Conservation (phyloP, 768 basidiomycete species). For the Pleurotus tuber-regium region DNA sequence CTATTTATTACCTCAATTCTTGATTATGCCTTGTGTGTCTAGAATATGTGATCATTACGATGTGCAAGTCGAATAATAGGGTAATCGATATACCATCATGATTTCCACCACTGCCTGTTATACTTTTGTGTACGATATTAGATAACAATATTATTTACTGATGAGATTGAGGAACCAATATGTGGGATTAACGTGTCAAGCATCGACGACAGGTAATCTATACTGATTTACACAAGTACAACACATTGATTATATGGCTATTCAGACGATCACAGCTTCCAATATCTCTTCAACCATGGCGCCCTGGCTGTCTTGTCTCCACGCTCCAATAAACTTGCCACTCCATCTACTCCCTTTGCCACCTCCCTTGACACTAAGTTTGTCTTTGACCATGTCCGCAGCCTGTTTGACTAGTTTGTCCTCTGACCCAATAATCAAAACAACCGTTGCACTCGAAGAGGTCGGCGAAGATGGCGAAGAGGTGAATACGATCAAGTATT, state of each 20-base stretch:
- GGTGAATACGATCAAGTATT: slow-evolving; percentile 52
- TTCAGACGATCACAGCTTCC: slow-evolving; percentile 4
- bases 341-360: slow-evolving; percentile 78
- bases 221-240: too few relatives aligned
- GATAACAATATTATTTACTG: too few relatives aligned
- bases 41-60: too few relatives aligned
- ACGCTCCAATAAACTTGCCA: slow-evolving; percentile 67
- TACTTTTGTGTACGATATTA: too few relatives aligned
- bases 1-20: background rate
- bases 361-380: slow-evolving; percentile 69
- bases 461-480: slow-evolving; percentile 63
- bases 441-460: slow-evolving; percentile 44
- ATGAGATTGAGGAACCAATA: too few relatives aligned
- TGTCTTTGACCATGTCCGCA: slow-evolving; percentile 56
- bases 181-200: too few relatives aligned
- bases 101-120: too few relatives aligned
- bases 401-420: slow-evolving; percentile 56
- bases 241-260: background rate
- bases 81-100: too few relatives aligned
- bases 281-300: slow-evolving; percentile 36
- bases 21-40: too few relatives aligned
- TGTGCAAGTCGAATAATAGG: too few relatives aligned
- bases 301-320: slow-evolving; percentile 50
- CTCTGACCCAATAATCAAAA: slow-evolving; percentile 60
- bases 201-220: background rate